Conservation (phyloP, 345 rosid genomes). For the Pugionium cornutum region DNA sequence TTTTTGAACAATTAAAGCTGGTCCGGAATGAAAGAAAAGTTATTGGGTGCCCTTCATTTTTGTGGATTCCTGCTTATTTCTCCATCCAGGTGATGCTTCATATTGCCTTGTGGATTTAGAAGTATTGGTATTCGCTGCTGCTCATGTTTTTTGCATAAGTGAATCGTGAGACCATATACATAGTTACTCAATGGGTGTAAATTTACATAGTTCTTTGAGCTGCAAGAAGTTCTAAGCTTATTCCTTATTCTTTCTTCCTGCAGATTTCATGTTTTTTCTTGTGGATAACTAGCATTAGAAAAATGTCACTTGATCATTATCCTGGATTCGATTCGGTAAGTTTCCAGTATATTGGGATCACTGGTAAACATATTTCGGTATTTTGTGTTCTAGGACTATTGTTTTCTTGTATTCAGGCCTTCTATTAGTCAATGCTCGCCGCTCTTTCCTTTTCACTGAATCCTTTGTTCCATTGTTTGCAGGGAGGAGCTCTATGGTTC, state of each 20-base stretch:
- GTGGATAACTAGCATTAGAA: constrained; percentile 45
- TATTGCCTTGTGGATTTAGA: neutral
- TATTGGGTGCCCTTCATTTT: constrained; percentile 71
- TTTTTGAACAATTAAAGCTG: constrained; percentile 51
- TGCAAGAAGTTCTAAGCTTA: constrained; percentile 17
- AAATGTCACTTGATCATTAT: constrained; percentile 45
- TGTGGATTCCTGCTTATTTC: constrained; percentile 69
- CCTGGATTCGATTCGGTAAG: constrained; percentile 68
- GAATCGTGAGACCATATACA: neutral
- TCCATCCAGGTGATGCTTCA: constrained; percentile 60
- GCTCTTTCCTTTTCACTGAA: neutral
- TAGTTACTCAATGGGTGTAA: neutral
- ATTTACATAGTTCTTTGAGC: neutral
- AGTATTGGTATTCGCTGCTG: neutral
- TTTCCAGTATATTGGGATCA: constrained; percentile 19
- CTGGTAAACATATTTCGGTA: neutral
- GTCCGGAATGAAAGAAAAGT: constrained; percentile 57
- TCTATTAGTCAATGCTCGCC: neutral
- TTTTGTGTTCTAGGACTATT: neutral
- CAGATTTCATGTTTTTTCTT: constrained; percentile 72
- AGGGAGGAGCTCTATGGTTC: constrained; percentile 98
- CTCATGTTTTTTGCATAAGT: neutral
- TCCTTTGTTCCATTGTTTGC: constrained; percentile 37
- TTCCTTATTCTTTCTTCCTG: constrained; percentile 31
- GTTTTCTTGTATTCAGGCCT: neutral